phyloP scores from a whole-genome alignment of 768 basidiomycete species.

The Sarcodon aspratus region DNA sequence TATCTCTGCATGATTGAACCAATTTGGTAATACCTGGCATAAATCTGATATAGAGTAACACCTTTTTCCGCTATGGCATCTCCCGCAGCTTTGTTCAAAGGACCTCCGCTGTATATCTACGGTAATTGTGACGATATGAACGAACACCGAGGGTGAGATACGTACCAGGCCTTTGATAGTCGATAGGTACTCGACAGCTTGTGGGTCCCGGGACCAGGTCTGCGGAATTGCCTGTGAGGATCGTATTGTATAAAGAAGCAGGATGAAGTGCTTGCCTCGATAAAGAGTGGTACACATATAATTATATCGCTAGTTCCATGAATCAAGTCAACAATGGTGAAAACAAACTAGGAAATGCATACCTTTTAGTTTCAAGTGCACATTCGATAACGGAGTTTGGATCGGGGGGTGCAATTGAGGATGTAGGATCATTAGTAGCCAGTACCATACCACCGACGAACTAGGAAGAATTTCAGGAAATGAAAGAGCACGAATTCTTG shows the following conservation, averaged over 20 bases:
- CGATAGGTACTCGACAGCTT: constrained; percentile 6
- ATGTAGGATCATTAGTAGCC: neutral
- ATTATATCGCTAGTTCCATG: neutral
- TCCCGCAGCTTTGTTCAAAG: constrained; percentile 9
- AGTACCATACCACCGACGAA: neutral
- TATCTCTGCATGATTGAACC: no score
- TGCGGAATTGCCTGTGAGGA: neutral
- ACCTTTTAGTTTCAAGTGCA: neutral
- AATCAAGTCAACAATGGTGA: neutral
- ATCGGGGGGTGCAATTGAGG: neutral
- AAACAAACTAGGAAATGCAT: neutral
- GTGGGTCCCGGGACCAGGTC: constrained; percentile 11
- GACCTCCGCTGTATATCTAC: constrained; percentile 5
- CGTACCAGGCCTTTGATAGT: constrained; percentile 8
- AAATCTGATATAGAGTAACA: neutral
- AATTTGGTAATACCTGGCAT: neutral
- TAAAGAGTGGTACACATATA: neutral
- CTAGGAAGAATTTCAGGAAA: neutral
- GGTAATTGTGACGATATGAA: no score
- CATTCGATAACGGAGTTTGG: neutral
- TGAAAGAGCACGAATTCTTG: neutral
- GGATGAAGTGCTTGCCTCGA: neutral
- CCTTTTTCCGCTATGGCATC: constrained; percentile 6
- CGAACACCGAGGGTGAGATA: neutral
- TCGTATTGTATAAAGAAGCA: neutral